Percentiles rank a stretch among this genome's conserved stretches.
These are phyloP conservation scores for Vanrija sp. DNA, from an alignment of 1,284 basidiomycete species.

Conservation along the genomic window DNA sequence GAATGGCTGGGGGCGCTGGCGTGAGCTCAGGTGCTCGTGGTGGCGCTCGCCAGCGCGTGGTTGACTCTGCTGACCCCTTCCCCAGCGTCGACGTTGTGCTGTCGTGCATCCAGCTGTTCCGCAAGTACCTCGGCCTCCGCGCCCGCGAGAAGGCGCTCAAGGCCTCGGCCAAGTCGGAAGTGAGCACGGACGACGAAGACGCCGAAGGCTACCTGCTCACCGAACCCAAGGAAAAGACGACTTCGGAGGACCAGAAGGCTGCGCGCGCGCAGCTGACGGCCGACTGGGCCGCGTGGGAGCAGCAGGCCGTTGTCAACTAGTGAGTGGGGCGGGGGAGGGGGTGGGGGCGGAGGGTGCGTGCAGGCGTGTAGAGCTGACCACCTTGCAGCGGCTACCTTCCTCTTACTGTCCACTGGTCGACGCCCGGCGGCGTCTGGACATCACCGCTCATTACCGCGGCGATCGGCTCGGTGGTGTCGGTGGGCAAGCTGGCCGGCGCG, in stretches of 20 bases:
- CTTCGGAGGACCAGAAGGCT: not conserved
- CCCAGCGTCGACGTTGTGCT: constrained; percentile 39
- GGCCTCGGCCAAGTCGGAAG: constrained; percentile 14
- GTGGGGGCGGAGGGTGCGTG: not conserved
- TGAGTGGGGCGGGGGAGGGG: constrained; percentile 12
- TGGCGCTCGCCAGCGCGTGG: not conserved
- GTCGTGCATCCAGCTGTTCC: constrained; percentile 30
- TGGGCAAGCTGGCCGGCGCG: constrained; percentile 13
- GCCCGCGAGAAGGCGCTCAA: constrained; percentile 21
- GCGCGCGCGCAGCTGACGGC: constrained; percentile 16
- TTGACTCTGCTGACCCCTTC: not conserved
- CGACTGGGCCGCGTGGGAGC: constrained; percentile 34
- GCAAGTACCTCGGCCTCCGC: constrained; percentile 20
- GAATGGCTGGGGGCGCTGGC: too few relatives aligned
- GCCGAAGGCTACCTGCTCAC: constrained; percentile 40
- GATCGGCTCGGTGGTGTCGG: constrained; percentile 23
- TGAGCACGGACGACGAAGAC: constrained; percentile 12
- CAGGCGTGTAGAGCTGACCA: not conserved
- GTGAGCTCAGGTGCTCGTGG: not conserved
- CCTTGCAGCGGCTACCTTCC: constrained; percentile 41
- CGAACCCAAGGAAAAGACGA: constrained; percentile 12
- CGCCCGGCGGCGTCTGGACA: constrained; percentile 39
- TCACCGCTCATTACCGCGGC: constrained; percentile 33
- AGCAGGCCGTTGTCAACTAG: constrained; percentile 31
- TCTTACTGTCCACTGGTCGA: constrained; percentile 47